Evolutionary conservation across 352 stramenopile species (phyloP).

Genomic region (Pythium dissimile): DNA sequence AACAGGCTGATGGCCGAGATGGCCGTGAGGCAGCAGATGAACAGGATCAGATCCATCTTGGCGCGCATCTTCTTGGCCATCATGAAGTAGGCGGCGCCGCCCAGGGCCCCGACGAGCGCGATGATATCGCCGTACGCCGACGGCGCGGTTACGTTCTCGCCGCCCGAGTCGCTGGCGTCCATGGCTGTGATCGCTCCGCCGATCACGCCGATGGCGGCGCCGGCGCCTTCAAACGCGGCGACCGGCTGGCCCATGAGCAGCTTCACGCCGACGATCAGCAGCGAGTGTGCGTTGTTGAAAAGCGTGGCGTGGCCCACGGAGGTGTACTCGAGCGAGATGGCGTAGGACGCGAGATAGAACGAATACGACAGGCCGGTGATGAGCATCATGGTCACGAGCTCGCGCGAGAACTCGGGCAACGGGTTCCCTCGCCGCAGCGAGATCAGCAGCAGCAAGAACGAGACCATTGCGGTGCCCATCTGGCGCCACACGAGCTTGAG

Average conservation of each 20-base stretch:
- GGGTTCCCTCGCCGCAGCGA: constrained; percentile 33
- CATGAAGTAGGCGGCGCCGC: constrained; percentile 75
- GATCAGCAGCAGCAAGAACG: constrained; percentile 42
- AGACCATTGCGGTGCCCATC: constrained; percentile 54
- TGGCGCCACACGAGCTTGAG: constrained; percentile 89
- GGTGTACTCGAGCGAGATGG: constrained; percentile 59
- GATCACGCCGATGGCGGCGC: constrained; percentile 63
- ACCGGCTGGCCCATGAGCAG: constrained; percentile 54
- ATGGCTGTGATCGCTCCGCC: constrained; percentile 68
- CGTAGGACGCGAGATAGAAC: constrained; percentile 71
- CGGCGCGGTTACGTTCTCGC: constrained; percentile 42
- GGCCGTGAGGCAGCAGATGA: constrained; percentile 55
- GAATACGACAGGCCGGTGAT: constrained; percentile 57
- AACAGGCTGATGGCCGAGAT: constrained; percentile 56
- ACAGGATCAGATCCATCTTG: constrained; percentile 70
- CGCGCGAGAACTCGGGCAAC: constrained; percentile 24
- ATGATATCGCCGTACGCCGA: constrained; percentile 62
- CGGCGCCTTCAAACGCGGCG: constrained; percentile 55
- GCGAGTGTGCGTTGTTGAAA: constrained; percentile 83
- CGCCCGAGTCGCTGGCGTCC: constrained; percentile 35
- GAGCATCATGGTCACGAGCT: constrained; percentile 43
- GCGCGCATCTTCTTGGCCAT: constrained; percentile 71
- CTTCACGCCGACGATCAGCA: constrained; percentile 75
- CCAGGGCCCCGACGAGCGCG: constrained; percentile 60
- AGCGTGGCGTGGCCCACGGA: constrained; percentile 80